Evolutionary conservation across 139 green algal species (phyloP).

Genomic region (Coccomyxa sp.): DNA sequence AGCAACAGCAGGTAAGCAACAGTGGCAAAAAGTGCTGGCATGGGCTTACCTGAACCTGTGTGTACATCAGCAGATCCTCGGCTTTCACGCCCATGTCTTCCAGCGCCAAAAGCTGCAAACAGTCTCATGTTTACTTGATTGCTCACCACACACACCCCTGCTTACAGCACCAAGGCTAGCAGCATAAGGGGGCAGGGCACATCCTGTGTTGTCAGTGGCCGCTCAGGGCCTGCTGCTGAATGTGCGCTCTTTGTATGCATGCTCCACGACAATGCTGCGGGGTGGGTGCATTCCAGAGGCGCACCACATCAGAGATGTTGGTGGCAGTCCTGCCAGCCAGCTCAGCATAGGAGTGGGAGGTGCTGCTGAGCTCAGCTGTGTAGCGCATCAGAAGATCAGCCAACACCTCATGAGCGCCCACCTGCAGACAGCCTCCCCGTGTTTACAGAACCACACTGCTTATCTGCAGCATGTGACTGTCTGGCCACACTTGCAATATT

Average conservation of each 20-base stretch:
- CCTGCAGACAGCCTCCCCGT: background rate
- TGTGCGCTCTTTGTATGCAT: background rate
- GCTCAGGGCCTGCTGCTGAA: background rate
- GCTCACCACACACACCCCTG: background rate
- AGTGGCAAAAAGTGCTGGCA: background rate
- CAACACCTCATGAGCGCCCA: slow-evolving; percentile 49
- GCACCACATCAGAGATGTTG: slow-evolving; percentile 66
- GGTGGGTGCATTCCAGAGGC: background rate
- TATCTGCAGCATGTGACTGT: too few relatives aligned
- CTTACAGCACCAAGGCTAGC: background rate
- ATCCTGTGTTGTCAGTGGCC: background rate
- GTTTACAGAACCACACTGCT: too few relatives aligned
- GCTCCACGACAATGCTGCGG: background rate
- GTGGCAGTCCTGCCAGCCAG: slow-evolving; percentile 60
- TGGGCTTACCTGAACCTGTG: slow-evolving; percentile 5
- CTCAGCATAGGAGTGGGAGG: slow-evolving; percentile 68
- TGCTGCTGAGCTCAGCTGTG: slow-evolving; percentile 54
- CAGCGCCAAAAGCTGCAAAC: slow-evolving; percentile 65
- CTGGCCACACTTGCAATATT: too few relatives aligned
- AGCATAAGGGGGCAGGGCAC: background rate
- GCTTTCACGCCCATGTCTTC: slow-evolving; percentile 63
- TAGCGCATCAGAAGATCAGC: slow-evolving; percentile 78
- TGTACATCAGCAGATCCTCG: slow-evolving; percentile 44
- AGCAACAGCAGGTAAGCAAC: background rate
- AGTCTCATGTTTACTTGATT: too few relatives aligned